A percentile compares a stretch with the other conserved stretches of the same genome.
phyloP scores from a whole-genome alignment of 192 early-diverging fungal species.

The Phycomyces blakesleeanus region DNA sequence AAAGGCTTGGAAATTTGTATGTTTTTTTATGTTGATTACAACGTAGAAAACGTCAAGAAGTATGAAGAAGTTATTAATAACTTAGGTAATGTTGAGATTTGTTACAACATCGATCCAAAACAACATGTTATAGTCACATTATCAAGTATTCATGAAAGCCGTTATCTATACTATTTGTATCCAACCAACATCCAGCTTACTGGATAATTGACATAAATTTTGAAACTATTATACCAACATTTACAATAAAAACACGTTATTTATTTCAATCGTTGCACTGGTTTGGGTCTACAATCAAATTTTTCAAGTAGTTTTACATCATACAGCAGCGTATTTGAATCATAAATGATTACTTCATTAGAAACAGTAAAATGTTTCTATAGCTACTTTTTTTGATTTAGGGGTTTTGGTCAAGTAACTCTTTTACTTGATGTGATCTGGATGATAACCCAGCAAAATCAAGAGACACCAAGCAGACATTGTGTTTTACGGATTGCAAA shows the following conservation, averaged over 20 bases:
- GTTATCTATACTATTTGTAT: slow-evolving; percentile 2
- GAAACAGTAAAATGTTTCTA: slow-evolving; percentile 7
- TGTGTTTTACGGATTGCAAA: too few species aligned
- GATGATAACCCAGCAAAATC: too few species aligned
- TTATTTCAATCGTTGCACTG: slow-evolving; percentile 1
- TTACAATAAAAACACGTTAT: neutral
- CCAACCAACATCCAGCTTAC: neutral
- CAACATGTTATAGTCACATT: neutral
- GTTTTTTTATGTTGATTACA: slow-evolving; percentile 10
- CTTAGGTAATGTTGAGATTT: neutral
- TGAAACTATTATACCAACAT: too few species aligned
- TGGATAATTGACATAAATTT: neutral
- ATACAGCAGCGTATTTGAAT: neutral
- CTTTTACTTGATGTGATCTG: too few species aligned
- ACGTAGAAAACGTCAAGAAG: neutral
- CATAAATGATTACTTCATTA: slow-evolving; percentile 3
- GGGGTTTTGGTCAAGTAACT: neutral
- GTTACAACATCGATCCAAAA: slow-evolving; percentile 5
- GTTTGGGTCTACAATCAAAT: slow-evolving; percentile 3
- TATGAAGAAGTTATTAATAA: neutral
- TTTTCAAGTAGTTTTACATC: slow-evolving; percentile 3
- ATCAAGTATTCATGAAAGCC: slow-evolving; percentile 3
- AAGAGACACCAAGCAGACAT: too few species aligned
- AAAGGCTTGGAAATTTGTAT: slow-evolving; percentile 6
- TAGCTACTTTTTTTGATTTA: slow-evolving; percentile 7